phyloP scores from a whole-genome alignment of 2,329 filamentous ascomycete genomes.

The Dothiorella sarmentorum region DNA sequence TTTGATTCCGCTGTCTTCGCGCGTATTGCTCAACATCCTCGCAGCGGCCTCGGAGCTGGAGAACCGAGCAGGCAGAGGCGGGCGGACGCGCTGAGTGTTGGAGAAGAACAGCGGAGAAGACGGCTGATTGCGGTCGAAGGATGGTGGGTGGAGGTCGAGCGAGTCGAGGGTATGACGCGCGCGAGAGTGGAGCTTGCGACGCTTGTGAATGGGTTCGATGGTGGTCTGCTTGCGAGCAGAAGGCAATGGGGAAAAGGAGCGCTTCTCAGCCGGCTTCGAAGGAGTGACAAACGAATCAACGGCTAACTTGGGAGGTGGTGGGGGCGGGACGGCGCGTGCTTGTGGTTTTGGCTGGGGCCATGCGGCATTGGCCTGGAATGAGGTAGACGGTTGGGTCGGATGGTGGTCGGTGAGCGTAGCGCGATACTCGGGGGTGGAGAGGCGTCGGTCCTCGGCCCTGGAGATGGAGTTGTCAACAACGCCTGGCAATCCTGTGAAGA shows the following conservation, averaged over 20 bases:
- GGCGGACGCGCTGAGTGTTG: conserved; percentile 41
- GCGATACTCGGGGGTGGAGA: conserved; percentile 26
- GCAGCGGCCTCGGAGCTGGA: conserved; percentile 56
- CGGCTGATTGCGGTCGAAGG: conserved; percentile 32
- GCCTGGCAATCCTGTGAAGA: conserved; percentile 34
- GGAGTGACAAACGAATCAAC: conserved; percentile 20
- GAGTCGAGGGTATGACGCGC: conserved; percentile 36
- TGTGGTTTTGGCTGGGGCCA: background rate
- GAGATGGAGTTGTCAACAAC: conserved; percentile 18
- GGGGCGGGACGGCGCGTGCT: conserved; percentile 5
- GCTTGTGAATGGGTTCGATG: conserved; percentile 36
- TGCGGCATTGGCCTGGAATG: background rate
- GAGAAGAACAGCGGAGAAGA: conserved; percentile 54
- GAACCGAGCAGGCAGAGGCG: conserved; percentile 52
- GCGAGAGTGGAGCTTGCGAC: conserved; percentile 28
- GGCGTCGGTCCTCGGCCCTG: conserved; percentile 19
- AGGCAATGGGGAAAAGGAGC: background rate
- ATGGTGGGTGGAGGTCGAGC: conserved; percentile 29
- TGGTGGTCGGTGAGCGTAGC: conserved; percentile 21
- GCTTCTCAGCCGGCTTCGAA: conserved; percentile 15
- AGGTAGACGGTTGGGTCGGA: conserved; percentile 8
- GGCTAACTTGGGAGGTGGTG: conserved; percentile 20
- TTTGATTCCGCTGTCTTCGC: conserved; percentile 49
- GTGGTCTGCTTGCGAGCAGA: conserved; percentile 3
- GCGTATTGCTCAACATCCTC: conserved; percentile 55